Conservation (phyloP, 768 basidiomycete genomes). For the Amanita pallidorosea region DNA sequence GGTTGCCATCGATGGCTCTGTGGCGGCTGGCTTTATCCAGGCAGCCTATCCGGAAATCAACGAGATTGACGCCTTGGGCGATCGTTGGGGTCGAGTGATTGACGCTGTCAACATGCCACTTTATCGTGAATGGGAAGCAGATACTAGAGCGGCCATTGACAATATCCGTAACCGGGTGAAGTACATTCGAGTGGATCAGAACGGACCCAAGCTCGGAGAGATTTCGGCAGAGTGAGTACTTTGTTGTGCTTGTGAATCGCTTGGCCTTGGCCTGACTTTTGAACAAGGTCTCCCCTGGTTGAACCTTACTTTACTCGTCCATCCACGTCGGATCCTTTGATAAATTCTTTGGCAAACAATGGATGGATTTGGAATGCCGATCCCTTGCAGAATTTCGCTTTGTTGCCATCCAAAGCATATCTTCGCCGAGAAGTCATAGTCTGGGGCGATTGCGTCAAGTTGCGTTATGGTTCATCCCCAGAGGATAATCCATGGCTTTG, state of each 20-base stretch:
- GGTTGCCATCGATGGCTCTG: slow-evolving; percentile 45
- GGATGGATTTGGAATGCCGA: slow-evolving; percentile 99
- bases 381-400: slow-evolving; percentile 89
- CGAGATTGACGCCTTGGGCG: slow-evolving; percentile 43
- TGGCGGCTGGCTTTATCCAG: slow-evolving; percentile 68
- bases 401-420: slow-evolving; percentile 87
- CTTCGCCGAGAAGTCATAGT: slow-evolving; percentile 93
- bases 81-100: slow-evolving; percentile 67
- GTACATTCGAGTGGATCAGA: slow-evolving; percentile 70
- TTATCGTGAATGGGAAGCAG: slow-evolving; percentile 81
- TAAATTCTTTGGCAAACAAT: slow-evolving; percentile 89
- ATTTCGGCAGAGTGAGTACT: slow-evolving; percentile 60
- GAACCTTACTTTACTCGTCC: slow-evolving; percentile 92
- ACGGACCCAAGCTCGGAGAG: slow-evolving; percentile 78
- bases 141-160: slow-evolving; percentile 62
- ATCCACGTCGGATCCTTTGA: slow-evolving; percentile 30
- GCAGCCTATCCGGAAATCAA: slow-evolving; percentile 47
- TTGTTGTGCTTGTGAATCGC: neutral
- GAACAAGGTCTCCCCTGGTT: slow-evolving; percentile 64
- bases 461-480: slow-evolving; percentile 80
- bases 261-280: slow-evolving; percentile 5
- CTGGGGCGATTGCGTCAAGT: slow-evolving; percentile 97
- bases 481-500: slow-evolving; percentile 90
- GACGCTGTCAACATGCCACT: slow-evolving; percentile 84
- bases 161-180: slow-evolving; percentile 66